A percentile compares a stretch with the other conserved stretches of the same genome.
phyloP scores from a whole-genome alignment of 1,139 yeast genomes.

The Sugiyamaella sp. region DNA sequence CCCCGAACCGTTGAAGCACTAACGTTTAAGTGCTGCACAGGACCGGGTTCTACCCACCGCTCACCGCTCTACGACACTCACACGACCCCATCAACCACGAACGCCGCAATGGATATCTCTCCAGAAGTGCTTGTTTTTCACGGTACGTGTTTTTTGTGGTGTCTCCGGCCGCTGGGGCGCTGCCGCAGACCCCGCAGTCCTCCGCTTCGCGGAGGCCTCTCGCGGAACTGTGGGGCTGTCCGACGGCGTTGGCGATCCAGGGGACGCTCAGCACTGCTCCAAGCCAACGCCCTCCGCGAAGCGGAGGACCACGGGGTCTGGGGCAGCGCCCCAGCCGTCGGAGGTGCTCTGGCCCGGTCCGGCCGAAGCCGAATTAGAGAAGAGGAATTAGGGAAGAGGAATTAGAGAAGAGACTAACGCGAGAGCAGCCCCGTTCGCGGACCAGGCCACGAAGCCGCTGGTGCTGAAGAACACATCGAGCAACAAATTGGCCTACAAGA shows the following conservation, averaged over 20 bases:
- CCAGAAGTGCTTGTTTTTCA: not conserved
- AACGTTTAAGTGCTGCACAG: too few relatives aligned
- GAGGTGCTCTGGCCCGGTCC: constrained; percentile 1
- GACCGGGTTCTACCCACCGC: too few relatives aligned
- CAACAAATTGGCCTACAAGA: constrained; percentile 80
- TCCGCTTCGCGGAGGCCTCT: too few relatives aligned
- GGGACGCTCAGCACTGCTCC: too few relatives aligned
- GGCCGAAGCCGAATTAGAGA: too few relatives aligned
- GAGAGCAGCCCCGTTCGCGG: constrained; percentile 59
- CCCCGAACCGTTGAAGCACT: too few relatives aligned
- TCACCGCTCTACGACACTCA: too few relatives aligned
- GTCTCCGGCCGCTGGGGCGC: not conserved
- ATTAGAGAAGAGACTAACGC: constrained; percentile 7
- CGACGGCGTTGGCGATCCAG: too few relatives aligned
- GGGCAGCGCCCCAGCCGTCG: constrained; percentile 5
- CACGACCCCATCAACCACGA: too few relatives aligned
- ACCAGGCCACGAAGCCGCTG: constrained; percentile 70
- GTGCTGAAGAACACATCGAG: constrained; percentile 66
- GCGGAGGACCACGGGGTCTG: constrained; percentile 1
- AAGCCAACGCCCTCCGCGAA: constrained; percentile 1
- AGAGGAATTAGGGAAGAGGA: too few relatives aligned
- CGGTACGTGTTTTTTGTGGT: constrained; percentile 1
- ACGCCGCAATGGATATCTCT: not conserved
- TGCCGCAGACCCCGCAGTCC: too few relatives aligned
- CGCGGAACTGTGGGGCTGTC: too few relatives aligned